Percentiles rank a stretch among this genome's conserved stretches.
phyloP scores from a whole-genome alignment of 352 stramenopile genomes.

The Globisporangium viniferum region DNA sequence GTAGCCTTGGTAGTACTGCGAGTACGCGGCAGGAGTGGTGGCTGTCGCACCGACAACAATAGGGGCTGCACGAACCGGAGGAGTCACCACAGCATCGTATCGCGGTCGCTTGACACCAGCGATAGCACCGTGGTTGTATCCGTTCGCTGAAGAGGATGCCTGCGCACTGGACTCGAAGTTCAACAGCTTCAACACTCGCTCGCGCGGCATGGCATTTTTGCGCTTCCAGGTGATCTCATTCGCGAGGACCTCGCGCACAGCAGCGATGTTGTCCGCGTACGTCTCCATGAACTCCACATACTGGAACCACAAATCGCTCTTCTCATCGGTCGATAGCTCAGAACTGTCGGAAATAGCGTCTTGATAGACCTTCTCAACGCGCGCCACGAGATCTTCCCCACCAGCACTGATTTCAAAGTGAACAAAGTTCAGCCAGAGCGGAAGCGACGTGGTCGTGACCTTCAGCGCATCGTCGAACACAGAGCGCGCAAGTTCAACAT shows the following conservation, averaged over 20 bases:
- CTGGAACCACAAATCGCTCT: conserved; percentile 80
- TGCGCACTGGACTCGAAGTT: conserved; percentile 33
- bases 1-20: conserved; percentile 75
- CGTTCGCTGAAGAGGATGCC: background rate
- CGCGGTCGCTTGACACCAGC: conserved; percentile 55
- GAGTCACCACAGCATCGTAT: conserved; percentile 31
- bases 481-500: conserved; percentile 34
- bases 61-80: conserved; percentile 14
- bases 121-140: conserved; percentile 31
- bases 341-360: conserved; percentile 47
- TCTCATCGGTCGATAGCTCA: conserved; percentile 59
- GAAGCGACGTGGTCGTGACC: conserved; percentile 38
- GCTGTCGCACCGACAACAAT: conserved; percentile 22
- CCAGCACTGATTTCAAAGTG: conserved; percentile 57
- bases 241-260: conserved; percentile 49
- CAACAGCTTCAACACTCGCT: conserved; percentile 57
- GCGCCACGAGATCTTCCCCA: conserved; percentile 30
- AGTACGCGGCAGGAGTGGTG: conserved; percentile 30
- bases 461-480: conserved; percentile 45
- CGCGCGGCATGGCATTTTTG: conserved; percentile 51
- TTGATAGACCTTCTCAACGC: conserved; percentile 45
- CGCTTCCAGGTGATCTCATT: conserved; percentile 66
- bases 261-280: conserved; percentile 35
- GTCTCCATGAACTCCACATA: conserved; percentile 74
- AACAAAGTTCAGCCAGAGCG: conserved; percentile 69